Percentiles rank a stretch among this genome's conserved stretches.
phyloP scores from a whole-genome alignment of 2,329 filamentous ascomycete genomes.

The Diplodia intermedia region DNA sequence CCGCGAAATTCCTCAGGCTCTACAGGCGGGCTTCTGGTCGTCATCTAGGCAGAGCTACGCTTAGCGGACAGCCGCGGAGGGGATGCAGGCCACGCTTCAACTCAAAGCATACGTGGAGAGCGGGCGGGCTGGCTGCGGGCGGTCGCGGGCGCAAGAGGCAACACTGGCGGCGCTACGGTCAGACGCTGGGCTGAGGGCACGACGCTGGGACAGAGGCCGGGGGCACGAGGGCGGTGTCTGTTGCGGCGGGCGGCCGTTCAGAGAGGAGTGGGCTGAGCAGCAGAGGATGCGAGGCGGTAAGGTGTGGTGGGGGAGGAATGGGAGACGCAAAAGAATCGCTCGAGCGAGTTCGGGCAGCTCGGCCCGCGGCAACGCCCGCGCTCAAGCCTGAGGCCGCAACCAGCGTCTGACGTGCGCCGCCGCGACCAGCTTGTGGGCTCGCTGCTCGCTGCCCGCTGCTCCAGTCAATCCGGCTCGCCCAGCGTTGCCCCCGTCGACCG shows the following conservation, averaged over 20 bases:
- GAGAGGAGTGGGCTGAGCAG: constrained; percentile 15
- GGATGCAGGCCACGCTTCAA: constrained; percentile 35
- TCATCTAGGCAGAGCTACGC: constrained; percentile 57
- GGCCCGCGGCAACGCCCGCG: constrained; percentile 33
- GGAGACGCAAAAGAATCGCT: constrained; percentile 21
- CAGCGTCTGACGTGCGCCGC: background rate
- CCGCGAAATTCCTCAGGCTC: constrained; percentile 67
- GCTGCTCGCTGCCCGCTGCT: too few relatives aligned
- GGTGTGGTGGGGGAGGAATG: constrained; percentile 1
- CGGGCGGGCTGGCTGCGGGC: constrained; percentile 30
- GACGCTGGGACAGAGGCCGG: constrained; percentile 20
- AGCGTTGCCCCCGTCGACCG: background rate
- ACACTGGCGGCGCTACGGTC: constrained; percentile 21
- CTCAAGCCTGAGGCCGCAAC: constrained; percentile 3
- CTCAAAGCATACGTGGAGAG: constrained; percentile 41
- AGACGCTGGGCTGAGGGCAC: constrained; percentile 24
- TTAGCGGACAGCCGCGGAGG: constrained; percentile 39
- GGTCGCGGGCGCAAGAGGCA: constrained; percentile 24
- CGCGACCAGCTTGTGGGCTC: background rate
- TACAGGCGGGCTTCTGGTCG: constrained; percentile 59
- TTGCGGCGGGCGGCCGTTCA: constrained; percentile 26
- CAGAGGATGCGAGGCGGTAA: constrained; percentile 28
- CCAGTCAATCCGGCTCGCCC: background rate
- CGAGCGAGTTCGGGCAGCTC: constrained; percentile 22
- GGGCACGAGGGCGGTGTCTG: constrained; percentile 19